These are phyloP conservation scores for Penicillium paneum DNA, from an alignment of 2,329 filamentous ascomycete genomes.

Conservation along the genomic window DNA sequence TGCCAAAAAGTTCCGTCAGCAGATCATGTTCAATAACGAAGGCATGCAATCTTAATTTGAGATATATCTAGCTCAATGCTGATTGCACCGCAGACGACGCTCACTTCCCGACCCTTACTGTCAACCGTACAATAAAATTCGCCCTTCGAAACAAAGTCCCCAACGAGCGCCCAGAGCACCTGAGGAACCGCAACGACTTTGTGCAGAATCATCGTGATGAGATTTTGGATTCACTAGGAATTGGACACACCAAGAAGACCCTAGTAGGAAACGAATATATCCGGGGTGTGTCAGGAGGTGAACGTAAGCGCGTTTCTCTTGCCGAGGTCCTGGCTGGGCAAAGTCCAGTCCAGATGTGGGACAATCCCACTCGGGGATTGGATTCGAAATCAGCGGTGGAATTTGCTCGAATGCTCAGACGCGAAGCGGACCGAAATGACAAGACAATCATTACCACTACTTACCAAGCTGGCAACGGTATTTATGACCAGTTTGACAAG, in stretches of 20 bases:
- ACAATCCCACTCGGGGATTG: constrained; percentile 63
- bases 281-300: constrained; percentile 65
- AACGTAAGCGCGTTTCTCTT: constrained; percentile 66
- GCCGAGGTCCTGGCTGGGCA: constrained; percentile 55
- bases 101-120: constrained; percentile 71
- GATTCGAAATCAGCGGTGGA: constrained; percentile 63
- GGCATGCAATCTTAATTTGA: constrained; percentile 4
- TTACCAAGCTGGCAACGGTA: constrained; percentile 67
- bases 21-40: constrained; percentile 69
- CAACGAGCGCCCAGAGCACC: constrained; percentile 23
- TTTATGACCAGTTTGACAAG: constrained; percentile 67
- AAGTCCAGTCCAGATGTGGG: constrained; percentile 60
- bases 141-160: constrained; percentile 55
- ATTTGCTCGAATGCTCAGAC: constrained; percentile 56
- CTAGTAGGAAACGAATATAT: constrained; percentile 65
- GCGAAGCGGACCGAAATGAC: constrained; percentile 58
- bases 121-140: constrained; percentile 70
- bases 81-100: constrained; percentile 52
- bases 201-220: constrained; percentile 31
- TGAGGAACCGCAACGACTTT: constrained; percentile 28
- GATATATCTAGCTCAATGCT: not conserved
- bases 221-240: constrained; percentile 34
- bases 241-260: constrained; percentile 57
- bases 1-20: constrained; percentile 43
- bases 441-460: constrained; percentile 60